Evolutionary conservation across 345 rosid species (phyloP).

Genomic region (sweet orange (Citrus sinensis)): DNA sequence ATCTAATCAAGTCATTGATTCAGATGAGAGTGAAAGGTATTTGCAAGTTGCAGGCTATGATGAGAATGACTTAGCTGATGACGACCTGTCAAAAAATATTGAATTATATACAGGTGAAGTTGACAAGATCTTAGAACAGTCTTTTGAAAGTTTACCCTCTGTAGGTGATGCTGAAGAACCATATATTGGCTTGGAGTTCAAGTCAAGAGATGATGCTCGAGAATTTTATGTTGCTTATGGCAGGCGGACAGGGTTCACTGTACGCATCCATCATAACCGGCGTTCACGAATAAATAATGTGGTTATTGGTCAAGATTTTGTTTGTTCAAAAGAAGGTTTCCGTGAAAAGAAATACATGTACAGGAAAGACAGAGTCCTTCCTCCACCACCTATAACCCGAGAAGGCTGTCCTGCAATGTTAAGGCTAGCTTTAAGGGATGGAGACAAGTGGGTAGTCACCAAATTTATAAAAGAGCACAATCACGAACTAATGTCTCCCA

Average conservation of each 20-base stretch:
- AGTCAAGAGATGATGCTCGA: conserved; percentile 46
- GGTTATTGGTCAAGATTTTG: conserved; percentile 58
- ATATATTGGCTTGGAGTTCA: conserved; percentile 38
- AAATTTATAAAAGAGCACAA: conserved; percentile 42
- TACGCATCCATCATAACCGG: conserved; percentile 50
- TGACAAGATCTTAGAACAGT: conserved; percentile 32
- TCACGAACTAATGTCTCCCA: conserved; percentile 38
- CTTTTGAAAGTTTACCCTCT: conserved; percentile 23
- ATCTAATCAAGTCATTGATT: conserved; percentile 32
- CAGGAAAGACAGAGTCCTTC: conserved; percentile 54
- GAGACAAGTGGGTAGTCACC: conserved; percentile 43
- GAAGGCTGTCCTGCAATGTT: conserved; percentile 51
- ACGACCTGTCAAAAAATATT: conserved; percentile 24
- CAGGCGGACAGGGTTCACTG: conserved; percentile 40
- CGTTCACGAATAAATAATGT: conserved; percentile 46
- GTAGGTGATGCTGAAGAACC: conserved; percentile 25
- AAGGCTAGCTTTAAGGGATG: conserved; percentile 42
- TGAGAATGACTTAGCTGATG: conserved; percentile 30
- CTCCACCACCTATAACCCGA: conserved; percentile 50
- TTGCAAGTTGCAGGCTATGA: conserved; percentile 27
- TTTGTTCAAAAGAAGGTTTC: conserved; percentile 53
- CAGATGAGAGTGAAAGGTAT: conserved; percentile 33
- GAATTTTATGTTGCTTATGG: conserved; percentile 48
- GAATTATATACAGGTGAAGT: conserved; percentile 37
- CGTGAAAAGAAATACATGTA: conserved; percentile 51